A percentile compares a stretch with the other conserved stretches of the same genome.
Conservation (phyloP, 805 yeast genomes). For the Lachancea thermotolerans region DNA sequence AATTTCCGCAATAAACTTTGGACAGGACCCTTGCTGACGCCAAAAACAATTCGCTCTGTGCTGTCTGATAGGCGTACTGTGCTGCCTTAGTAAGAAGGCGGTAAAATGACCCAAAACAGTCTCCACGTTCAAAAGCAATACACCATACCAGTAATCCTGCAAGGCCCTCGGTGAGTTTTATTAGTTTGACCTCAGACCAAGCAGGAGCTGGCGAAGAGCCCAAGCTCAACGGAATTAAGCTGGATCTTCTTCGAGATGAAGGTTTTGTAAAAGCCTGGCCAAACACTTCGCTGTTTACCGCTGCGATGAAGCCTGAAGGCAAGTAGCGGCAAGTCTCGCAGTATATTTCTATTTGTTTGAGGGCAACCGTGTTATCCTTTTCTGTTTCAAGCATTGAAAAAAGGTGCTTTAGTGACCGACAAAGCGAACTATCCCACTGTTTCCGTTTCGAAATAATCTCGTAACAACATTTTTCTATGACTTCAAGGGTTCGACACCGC, state of each 20-base stretch:
- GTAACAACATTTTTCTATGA: background rate
- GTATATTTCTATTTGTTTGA: background rate
- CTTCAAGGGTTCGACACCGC: background rate
- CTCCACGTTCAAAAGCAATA: constrained; percentile 20
- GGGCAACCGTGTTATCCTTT: background rate
- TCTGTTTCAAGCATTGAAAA: background rate
- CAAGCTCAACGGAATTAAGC: background rate
- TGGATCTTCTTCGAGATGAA: background rate
- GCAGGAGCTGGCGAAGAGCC: background rate
- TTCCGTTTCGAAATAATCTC: background rate
- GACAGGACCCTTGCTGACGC: constrained; percentile 45
- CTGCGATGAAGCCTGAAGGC: background rate
- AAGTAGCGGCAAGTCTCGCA: background rate
- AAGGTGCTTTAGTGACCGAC: background rate
- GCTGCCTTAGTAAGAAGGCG: constrained; percentile 28
- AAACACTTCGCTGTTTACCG: background rate
- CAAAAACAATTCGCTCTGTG: constrained; percentile 36
- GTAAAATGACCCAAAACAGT: constrained; percentile 24
- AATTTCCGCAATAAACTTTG: constrained; percentile 46
- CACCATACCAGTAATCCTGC: constrained; percentile 25
- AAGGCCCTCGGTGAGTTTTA: constrained; percentile 17
- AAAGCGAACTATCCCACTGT: background rate
- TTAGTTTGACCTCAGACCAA: constrained; percentile 8
- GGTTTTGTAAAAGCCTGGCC: background rate
- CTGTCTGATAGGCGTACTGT: constrained; percentile 31